These are phyloP conservation scores for Ceriops tagal DNA, from an alignment of 345 rosid genomes.

Conservation along the genomic window DNA sequence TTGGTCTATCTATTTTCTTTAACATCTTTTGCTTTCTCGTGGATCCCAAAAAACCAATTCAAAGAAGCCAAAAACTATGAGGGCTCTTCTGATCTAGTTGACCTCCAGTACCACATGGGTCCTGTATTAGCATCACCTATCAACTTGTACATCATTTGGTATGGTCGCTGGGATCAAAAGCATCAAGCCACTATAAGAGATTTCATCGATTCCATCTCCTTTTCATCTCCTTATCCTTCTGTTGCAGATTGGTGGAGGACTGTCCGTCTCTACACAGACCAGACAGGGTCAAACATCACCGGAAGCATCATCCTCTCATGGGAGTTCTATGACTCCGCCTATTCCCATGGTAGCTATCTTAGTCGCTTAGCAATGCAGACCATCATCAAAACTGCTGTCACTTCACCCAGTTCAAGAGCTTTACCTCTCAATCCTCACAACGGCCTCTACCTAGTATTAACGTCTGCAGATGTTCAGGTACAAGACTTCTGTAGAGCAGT, in stretches of 20 bases:
- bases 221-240: conserved; percentile 48
- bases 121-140: conserved; percentile 57
- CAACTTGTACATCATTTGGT: conserved; percentile 56
- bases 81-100: conserved; percentile 50
- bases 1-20: conserved; percentile 10
- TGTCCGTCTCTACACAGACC: conserved; percentile 54
- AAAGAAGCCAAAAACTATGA: conserved; percentile 41
- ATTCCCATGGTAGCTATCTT: conserved; percentile 52
- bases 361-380: conserved; percentile 49
- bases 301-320: conserved; percentile 38
- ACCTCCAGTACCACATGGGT: conserved; percentile 64
- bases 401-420: conserved; percentile 17
- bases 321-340: conserved; percentile 39
- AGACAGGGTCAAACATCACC: conserved; percentile 57
- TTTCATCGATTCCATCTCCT: conserved; percentile 53
- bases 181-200: conserved; percentile 54
- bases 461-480: conserved; percentile 51
- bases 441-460: conserved; percentile 55
- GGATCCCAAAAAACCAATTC: conserved; percentile 22
- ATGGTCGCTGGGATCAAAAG: conserved; percentile 54
- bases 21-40: conserved; percentile 19
- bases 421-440: conserved; percentile 48
- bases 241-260: conserved; percentile 66
- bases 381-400: conserved; percentile 42
- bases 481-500: conserved; percentile 68